phyloP scores from a whole-genome alignment of 352 stramenopile species.

The Globisporangium acanthophoron region DNA sequence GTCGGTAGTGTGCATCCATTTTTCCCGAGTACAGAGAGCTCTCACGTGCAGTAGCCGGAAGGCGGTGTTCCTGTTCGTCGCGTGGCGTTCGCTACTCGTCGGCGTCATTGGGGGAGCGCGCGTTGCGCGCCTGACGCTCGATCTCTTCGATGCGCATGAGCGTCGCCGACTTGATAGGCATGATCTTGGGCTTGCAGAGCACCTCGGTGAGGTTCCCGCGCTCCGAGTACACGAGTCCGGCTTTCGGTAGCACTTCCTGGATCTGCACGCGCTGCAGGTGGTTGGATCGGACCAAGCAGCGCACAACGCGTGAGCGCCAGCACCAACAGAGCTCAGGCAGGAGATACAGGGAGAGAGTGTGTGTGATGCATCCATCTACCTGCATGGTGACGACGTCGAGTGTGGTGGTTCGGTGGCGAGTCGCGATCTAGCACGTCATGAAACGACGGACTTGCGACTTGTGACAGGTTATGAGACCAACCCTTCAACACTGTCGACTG shows the following conservation, averaged over 20 bases:
- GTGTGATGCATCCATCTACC: neutral
- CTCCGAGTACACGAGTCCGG: slow-evolving; percentile 88
- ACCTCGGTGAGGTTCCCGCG: slow-evolving; percentile 79
- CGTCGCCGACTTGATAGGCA: slow-evolving; percentile 87
- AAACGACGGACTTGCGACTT: neutral
- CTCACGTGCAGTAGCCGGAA: neutral
- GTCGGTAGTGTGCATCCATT: neutral
- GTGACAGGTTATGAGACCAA: no score
- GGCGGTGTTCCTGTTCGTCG: neutral
- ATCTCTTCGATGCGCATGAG: slow-evolving; percentile 85
- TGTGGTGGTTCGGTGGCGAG: neutral
- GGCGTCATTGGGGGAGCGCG: slow-evolving; percentile 6
- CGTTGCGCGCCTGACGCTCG: slow-evolving; percentile 58
- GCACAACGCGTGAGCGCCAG: neutral
- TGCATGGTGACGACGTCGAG: neutral
- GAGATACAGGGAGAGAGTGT: neutral
- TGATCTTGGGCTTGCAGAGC: slow-evolving; percentile 88
- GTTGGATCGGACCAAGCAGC: neutral
- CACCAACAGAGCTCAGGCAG: neutral
- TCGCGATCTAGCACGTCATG: neutral
- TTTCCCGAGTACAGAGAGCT: neutral
- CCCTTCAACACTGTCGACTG: no score
- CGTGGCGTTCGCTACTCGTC: neutral
- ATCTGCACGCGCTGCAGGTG: slow-evolving; percentile 57
- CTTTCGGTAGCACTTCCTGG: slow-evolving; percentile 82